phyloP scores from a whole-genome alignment of 805 yeast species.

The Priceomyces melissophilus region DNA sequence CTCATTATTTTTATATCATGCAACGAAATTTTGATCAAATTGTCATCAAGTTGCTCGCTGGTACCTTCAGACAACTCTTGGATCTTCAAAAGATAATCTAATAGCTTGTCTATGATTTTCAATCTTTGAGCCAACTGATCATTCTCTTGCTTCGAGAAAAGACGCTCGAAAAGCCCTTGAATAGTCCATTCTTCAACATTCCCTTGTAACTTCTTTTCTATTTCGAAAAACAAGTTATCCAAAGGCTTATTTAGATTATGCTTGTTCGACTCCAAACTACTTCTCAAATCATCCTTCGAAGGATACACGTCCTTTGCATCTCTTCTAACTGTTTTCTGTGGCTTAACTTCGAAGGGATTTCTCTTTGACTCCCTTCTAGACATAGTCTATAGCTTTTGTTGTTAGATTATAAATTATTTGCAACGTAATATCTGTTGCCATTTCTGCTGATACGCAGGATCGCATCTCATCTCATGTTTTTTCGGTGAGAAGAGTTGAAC shows the following conservation, averaged over 20 bases:
- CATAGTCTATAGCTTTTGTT: no score
- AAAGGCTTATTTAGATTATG: slow-evolving; percentile 27
- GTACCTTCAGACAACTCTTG: slow-evolving; percentile 34
- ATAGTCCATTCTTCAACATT: slow-evolving; percentile 21
- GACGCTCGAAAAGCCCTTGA: slow-evolving; percentile 10
- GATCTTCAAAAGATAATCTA: slow-evolving; percentile 35
- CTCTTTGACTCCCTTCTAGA: neutral
- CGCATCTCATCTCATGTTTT: no score
- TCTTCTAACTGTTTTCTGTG: slow-evolving; percentile 28
- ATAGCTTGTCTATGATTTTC: slow-evolving; percentile 25
- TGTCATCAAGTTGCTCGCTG: slow-evolving; percentile 19
- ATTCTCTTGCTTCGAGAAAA: slow-evolving; percentile 5
- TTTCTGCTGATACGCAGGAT: no score
- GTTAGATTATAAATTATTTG: no score
- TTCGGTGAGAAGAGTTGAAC: no score
- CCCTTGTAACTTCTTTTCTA: slow-evolving; percentile 24
- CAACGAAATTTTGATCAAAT: slow-evolving; percentile 63
- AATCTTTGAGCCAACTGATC: slow-evolving; percentile 8
- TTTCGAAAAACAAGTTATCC: slow-evolving; percentile 28
- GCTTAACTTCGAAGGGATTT: slow-evolving; percentile 29
- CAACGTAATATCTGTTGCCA: no score
- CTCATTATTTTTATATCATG: slow-evolving; percentile 81
- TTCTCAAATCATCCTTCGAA: slow-evolving; percentile 10
- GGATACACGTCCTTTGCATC: slow-evolving; percentile 31
- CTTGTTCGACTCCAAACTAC: slow-evolving; percentile 34